Conservation (phyloP, 2,329 filamentous ascomycete genomes). For the Talaromyces sp. region DNA sequence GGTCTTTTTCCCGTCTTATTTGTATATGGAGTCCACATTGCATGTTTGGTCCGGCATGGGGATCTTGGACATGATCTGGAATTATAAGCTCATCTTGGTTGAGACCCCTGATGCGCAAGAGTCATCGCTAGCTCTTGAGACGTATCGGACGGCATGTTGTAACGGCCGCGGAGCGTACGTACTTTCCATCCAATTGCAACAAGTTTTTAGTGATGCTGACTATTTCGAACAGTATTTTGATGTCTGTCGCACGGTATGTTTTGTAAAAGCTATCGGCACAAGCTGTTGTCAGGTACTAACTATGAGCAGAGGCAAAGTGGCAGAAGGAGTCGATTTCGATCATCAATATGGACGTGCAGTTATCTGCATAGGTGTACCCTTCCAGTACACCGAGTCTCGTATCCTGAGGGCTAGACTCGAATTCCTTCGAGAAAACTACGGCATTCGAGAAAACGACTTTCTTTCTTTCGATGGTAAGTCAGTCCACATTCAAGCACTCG, state of each 20-base stretch:
- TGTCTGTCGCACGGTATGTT: slow-evolving; percentile 21
- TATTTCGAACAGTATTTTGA: slow-evolving; percentile 11
- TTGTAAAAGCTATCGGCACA: background rate
- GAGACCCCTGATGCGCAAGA: slow-evolving; percentile 98
- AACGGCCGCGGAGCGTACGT: slow-evolving; percentile 79
- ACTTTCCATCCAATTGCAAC: background rate
- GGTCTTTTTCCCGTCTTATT: slow-evolving; percentile 98
- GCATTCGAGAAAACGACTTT: slow-evolving; percentile 96
- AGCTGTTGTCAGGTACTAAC: background rate
- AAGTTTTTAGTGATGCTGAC: background rate
- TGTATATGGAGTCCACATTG: slow-evolving; percentile 99
- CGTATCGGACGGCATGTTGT: slow-evolving; percentile 94
- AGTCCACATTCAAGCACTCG: background rate
- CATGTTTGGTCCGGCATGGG: slow-evolving; percentile 99
- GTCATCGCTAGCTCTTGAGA: slow-evolving; percentile 91
- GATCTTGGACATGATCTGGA: slow-evolving; percentile 96
- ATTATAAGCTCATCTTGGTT: slow-evolving; percentile 96
- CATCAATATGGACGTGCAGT: slow-evolving; percentile 97
- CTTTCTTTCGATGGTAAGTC: slow-evolving; percentile 73
- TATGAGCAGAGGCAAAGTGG: slow-evolving; percentile 78
- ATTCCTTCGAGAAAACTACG: slow-evolving; percentile 94
- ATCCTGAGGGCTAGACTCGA: slow-evolving; percentile 94
- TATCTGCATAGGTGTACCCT: slow-evolving; percentile 92
- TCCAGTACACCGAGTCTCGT: slow-evolving; percentile 97
- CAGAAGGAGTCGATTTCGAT: slow-evolving; percentile 98